Percentiles rank a stretch among this genome's conserved stretches.
phyloP scores from a whole-genome alignment of 805 yeast genomes.

The Starmerella floris region DNA sequence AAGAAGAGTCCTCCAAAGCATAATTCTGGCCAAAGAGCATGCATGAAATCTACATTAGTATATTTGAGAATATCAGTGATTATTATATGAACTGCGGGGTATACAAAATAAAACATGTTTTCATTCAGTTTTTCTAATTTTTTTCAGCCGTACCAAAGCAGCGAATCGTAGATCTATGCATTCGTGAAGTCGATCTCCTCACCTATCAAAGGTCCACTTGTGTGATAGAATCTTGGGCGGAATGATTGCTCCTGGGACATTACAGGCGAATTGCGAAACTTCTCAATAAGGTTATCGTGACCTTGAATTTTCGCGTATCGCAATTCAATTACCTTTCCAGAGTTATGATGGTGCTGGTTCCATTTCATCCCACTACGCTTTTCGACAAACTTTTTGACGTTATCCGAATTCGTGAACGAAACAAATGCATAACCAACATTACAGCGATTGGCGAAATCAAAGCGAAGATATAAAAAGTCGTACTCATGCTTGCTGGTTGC shows the following conservation, averaged over 20 bases:
- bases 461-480: constrained; percentile 35
- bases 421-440: constrained; percentile 47
- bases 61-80: no score
- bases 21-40: no score
- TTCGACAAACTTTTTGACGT: constrained; percentile 35
- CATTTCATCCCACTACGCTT: constrained; percentile 38
- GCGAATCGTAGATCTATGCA: no score
- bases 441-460: constrained; percentile 41
- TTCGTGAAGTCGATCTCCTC: constrained; percentile 1
- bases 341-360: constrained; percentile 31
- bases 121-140: no score
- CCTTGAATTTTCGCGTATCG: constrained; percentile 44
- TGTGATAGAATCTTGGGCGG: constrained; percentile 37
- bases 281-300: constrained; percentile 32
- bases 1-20: no score
- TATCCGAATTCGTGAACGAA: constrained; percentile 34
- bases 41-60: no score
- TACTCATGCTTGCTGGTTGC: constrained; percentile 31
- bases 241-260: constrained; percentile 37
- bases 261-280: constrained; percentile 39
- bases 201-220: constrained; percentile 27
- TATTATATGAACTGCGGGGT: no score
- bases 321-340: constrained; percentile 39
- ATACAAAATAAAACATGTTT: no score
- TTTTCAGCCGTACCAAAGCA: no score